Percentiles rank a stretch among this genome's conserved stretches.
Evolutionary conservation across 2,329 filamentous ascomycete species (phyloP).

Genomic region (Aspergillus sp.): DNA sequence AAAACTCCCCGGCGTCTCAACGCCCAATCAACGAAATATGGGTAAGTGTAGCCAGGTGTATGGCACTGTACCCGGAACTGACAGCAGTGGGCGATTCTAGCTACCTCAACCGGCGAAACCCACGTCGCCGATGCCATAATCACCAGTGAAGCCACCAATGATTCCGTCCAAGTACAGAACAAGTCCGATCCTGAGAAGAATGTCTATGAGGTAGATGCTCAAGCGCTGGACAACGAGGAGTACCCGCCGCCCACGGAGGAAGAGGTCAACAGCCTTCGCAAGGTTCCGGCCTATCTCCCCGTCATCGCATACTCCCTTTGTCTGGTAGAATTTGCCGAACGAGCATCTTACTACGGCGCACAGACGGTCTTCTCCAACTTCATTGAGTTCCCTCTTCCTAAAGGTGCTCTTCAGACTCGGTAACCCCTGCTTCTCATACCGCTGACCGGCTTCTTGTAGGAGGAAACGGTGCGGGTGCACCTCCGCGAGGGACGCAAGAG

Average conservation of each 20-base stretch:
- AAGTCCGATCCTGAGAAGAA: slow-evolving; percentile 4
- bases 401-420: slow-evolving; percentile 46
- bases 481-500: slow-evolving; percentile 36
- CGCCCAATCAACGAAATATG: neutral
- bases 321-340: slow-evolving; percentile 61
- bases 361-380: slow-evolving; percentile 62
- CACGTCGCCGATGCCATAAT: slow-evolving; percentile 4
- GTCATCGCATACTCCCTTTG: slow-evolving; percentile 59
- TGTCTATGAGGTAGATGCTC: neutral
- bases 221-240: slow-evolving; percentile 13
- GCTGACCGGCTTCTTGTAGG: slow-evolving; percentile 23
- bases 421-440: too few species aligned
- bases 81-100: neutral
- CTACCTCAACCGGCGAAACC: slow-evolving; percentile 1
- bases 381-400: slow-evolving; percentile 61
- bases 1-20: neutral
- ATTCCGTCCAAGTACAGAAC: neutral
- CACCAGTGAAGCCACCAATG: neutral
- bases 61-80: neutral
- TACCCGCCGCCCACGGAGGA: slow-evolving; percentile 51
- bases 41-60: neutral
- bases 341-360: slow-evolving; percentile 63
- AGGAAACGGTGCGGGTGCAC: slow-evolving; percentile 43
- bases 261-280: slow-evolving; percentile 49
- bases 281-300: slow-evolving; percentile 55